phyloP scores from a whole-genome alignment of 164 flowering plant genomes.

The Dillenia suffruticosa region DNA sequence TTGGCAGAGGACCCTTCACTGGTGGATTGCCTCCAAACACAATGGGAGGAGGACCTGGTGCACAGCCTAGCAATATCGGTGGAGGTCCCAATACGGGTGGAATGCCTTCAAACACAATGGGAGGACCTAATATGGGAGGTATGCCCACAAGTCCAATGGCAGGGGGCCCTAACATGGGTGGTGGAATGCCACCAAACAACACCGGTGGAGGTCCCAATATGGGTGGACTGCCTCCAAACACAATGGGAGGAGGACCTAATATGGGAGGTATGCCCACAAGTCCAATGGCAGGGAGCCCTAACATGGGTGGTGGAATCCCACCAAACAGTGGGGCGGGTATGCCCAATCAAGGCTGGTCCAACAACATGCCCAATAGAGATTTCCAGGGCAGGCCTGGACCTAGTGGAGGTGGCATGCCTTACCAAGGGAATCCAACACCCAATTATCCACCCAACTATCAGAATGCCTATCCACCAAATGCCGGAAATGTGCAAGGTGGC shows the following conservation, averaged over 20 bases:
- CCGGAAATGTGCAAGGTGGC: conserved; percentile 22
- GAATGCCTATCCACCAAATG: conserved; percentile 19
- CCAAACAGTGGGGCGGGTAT: conserved; percentile 15
- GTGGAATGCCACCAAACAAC: conserved; percentile 1
- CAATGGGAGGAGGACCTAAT: conserved; percentile 3
- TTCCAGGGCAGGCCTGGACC: conserved; percentile 13
- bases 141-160: conserved; percentile 1
- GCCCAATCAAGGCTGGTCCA: conserved; percentile 14
- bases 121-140: conserved; percentile 14
- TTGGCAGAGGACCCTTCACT: conserved; percentile 16
- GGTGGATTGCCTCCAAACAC: conserved; percentile 9
- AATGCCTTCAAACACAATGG: conserved; percentile 7
- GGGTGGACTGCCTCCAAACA: conserved; percentile 19
- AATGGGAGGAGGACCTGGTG: neutral
- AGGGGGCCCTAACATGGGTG: conserved; percentile 7
- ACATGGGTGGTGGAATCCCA: conserved; percentile 7
- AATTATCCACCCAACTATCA: conserved; percentile 18
- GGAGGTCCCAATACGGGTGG: conserved; percentile 22
- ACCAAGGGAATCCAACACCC: conserved; percentile 13
- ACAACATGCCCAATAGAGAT: conserved; percentile 20
- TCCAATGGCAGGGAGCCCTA: conserved; percentile 1
- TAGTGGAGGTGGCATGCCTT: conserved; percentile 21
- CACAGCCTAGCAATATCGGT: conserved; percentile 4
- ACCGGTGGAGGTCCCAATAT: conserved; percentile 8
- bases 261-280: conserved; percentile 13